Evolutionary conservation across 2,329 filamentous ascomycete species (phyloP).

Genomic region (Rasamsonia emersonii): DNA sequence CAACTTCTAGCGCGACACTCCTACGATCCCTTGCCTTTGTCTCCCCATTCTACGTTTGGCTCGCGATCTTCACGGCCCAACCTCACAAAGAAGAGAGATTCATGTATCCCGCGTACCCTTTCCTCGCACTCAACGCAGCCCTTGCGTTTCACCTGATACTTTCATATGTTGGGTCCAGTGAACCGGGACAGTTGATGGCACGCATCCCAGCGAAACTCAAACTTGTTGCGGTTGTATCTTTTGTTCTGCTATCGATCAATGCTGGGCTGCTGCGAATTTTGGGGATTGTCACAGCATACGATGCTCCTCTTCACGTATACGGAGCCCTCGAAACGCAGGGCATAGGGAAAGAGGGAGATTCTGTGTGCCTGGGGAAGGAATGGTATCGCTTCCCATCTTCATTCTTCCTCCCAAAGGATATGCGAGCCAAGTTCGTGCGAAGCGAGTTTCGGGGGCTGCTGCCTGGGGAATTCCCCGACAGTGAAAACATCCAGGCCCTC

Average conservation of each 20-base stretch:
- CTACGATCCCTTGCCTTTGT: constrained; percentile 71
- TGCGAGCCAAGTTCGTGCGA: constrained; percentile 80
- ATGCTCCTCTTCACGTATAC: constrained; percentile 64
- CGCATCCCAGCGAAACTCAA: constrained; percentile 70
- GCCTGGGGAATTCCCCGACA: constrained; percentile 82
- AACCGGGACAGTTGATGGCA: constrained; percentile 58
- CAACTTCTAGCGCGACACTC: constrained; percentile 58
- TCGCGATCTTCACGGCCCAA: constrained; percentile 81
- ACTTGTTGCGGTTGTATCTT: constrained; percentile 50
- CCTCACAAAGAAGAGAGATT: constrained; percentile 98
- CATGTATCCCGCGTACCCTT: constrained; percentile 95
- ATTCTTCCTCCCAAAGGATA: constrained; percentile 75
- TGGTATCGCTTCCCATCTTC: constrained; percentile 97
- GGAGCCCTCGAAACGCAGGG: constrained; percentile 39
- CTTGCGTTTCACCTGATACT: constrained; percentile 75
- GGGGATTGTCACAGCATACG: constrained; percentile 73
- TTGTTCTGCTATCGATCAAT: constrained; percentile 57
- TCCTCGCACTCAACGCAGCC: constrained; percentile 79
- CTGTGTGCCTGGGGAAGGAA: constrained; percentile 86
- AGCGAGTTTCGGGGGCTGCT: constrained; percentile 84
- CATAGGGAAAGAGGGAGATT: constrained; percentile 53
- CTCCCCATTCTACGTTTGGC: constrained; percentile 87
- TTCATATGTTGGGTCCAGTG: constrained; percentile 60
- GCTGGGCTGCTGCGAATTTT: constrained; percentile 63
- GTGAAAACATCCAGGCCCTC: constrained; percentile 57